A percentile compares a stretch with the other conserved stretches of the same genome.
These are phyloP conservation scores for Leccinum incarnatum DNA, from an alignment of 768 basidiomycete genomes.

Conservation along the genomic window DNA sequence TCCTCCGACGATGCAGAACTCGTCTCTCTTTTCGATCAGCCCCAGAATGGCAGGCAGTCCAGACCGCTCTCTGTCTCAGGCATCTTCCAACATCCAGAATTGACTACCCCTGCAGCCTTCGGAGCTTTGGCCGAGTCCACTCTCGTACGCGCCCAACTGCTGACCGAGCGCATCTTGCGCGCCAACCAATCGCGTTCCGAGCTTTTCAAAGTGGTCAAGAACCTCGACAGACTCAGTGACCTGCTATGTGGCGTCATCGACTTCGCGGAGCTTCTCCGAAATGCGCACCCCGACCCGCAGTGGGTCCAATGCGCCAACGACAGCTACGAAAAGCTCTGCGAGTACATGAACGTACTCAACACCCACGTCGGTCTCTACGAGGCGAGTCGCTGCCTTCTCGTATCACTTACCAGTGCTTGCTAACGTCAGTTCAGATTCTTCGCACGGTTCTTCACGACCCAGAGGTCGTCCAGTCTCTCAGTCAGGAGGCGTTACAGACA, in stretches of 20 bases:
- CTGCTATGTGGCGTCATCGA: conserved; percentile 95
- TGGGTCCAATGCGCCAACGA: conserved; percentile 86
- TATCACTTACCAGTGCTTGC: conserved; percentile 14
- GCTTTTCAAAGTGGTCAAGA: conserved; percentile 86
- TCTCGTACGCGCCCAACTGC: conserved; percentile 70
- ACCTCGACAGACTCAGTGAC: conserved; percentile 94
- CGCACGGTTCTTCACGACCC: conserved; percentile 67
- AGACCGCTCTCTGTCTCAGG: conserved; percentile 62
- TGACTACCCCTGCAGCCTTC: conserved; percentile 69
- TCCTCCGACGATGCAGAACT: conserved; percentile 66
- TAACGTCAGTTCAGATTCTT: conserved; percentile 51
- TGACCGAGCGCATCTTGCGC: conserved; percentile 80
- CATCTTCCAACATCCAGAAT: conserved; percentile 76
- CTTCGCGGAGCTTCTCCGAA: conserved; percentile 89
- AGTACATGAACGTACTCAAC: conserved; percentile 97
- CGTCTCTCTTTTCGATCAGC: conserved; percentile 70
- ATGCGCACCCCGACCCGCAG: conserved; percentile 81
- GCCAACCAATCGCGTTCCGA: conserved; percentile 72
- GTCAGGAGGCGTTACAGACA: conserved; percentile 76
- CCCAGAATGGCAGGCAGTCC: conserved; percentile 36
- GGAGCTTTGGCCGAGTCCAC: conserved; percentile 75
- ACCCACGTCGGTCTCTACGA: conserved; percentile 89
- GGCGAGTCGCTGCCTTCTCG: conserved; percentile 46
- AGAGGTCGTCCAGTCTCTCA: conserved; percentile 61
- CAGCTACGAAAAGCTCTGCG: conserved; percentile 89